Evolutionary conservation across 495 filamentous ascomycete species (phyloP).

Genomic region (Hypoxylon subgilvum): DNA sequence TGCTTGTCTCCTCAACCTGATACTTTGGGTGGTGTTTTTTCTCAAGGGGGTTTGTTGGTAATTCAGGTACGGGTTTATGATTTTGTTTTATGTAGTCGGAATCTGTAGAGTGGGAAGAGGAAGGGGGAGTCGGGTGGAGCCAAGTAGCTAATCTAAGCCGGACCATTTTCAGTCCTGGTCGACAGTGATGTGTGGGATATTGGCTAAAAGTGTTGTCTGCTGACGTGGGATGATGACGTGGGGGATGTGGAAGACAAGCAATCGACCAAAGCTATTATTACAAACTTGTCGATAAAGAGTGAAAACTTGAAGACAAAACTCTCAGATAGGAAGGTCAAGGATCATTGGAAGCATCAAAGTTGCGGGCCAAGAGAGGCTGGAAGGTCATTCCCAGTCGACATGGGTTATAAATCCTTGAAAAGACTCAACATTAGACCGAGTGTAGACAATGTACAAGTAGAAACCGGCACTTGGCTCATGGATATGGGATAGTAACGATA

Average conservation of each 20-base stretch:
- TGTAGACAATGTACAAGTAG: slow-evolving; percentile 16
- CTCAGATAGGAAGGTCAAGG: neutral
- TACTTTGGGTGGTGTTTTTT: slow-evolving; percentile 13
- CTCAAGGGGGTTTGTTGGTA: slow-evolving; percentile 7
- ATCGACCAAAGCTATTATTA: slow-evolving; percentile 8
- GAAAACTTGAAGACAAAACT: slow-evolving; percentile 8
- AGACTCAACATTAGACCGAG: slow-evolving; percentile 18
- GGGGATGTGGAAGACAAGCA: slow-evolving; percentile 7
- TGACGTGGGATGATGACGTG: neutral
- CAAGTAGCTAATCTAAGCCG: slow-evolving; percentile 43
- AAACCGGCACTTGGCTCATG: slow-evolving; percentile 1
- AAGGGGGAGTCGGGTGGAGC: slow-evolving; percentile 37
- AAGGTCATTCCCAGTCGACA: neutral
- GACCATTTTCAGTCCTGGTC: slow-evolving; percentile 39
- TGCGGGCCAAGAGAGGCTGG: slow-evolving; percentile 1
- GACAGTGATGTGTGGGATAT: slow-evolving; percentile 18
- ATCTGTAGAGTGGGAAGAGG: slow-evolving; percentile 19
- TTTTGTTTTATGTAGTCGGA: slow-evolving; percentile 43
- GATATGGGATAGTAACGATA: neutral
- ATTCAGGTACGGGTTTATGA: slow-evolving; percentile 14
- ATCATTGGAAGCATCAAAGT: neutral
- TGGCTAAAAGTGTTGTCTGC: too few relatives aligned
- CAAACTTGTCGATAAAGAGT: neutral
- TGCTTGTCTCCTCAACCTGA: slow-evolving; percentile 5
- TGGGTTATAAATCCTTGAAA: slow-evolving; percentile 7